These are phyloP conservation scores for Arthrobotrys iridis DNA, from an alignment of 2,329 filamentous ascomycete genomes.

Conservation along the genomic window DNA sequence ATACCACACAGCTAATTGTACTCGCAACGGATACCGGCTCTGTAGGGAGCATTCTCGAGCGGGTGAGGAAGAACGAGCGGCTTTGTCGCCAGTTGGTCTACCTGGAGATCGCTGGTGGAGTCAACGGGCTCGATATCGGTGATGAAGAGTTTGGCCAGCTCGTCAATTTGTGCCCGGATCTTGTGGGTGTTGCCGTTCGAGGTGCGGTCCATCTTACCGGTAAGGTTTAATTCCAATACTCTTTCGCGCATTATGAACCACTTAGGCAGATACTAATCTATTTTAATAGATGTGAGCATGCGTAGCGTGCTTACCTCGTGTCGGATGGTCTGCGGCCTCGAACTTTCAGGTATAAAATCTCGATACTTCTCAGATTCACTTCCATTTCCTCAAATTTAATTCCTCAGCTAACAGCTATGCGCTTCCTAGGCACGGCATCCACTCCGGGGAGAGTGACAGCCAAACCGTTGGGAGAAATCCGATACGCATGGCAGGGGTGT, in stretches of 20 bases:
- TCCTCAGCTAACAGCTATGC: too few relatives aligned
- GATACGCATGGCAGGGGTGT: background rate
- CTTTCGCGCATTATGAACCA: too few relatives aligned
- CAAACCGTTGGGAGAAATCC: background rate
- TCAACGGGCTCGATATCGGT: background rate
- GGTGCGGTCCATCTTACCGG: slow-evolving; percentile 3
- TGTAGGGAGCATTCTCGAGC: slow-evolving; percentile 1
- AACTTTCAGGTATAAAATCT: too few relatives aligned
- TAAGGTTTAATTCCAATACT: too few relatives aligned
- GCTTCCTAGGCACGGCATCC: slow-evolving; percentile 8
- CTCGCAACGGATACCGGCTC: slow-evolving; percentile 1
- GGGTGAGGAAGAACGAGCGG: background rate
- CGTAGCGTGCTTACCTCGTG: slow-evolving; percentile 4
- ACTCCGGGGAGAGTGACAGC: background rate
- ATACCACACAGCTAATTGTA: background rate
- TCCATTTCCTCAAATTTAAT: too few relatives aligned
- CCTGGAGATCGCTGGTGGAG: background rate
- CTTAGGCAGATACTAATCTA: too few relatives aligned
- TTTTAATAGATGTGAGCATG: slow-evolving; percentile 15
- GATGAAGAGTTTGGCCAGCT: slow-evolving; percentile 8
- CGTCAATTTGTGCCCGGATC: slow-evolving; percentile 2
- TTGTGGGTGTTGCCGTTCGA: slow-evolving; percentile 11
- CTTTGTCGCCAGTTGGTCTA: background rate
- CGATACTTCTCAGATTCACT: too few relatives aligned
- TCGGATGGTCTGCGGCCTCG: slow-evolving; percentile 8